phyloP scores from a whole-genome alignment of 2,329 filamentous ascomycete species.

The Fusarium keratoplasticum region DNA sequence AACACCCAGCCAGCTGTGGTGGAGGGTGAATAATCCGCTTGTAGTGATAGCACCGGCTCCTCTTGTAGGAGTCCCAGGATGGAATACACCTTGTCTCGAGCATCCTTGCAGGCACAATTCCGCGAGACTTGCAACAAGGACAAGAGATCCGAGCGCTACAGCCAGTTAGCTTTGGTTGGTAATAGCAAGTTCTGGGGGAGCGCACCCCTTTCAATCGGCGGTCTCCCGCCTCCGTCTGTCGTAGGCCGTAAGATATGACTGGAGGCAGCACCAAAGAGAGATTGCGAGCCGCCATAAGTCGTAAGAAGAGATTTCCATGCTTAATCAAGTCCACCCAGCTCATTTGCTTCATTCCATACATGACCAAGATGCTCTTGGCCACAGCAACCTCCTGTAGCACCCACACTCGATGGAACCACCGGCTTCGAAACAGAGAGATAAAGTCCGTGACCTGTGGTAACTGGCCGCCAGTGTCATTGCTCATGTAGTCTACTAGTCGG shows the following conservation, averaged over 20 bases:
- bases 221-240: neutral
- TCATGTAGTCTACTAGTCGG: neutral
- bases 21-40: neutral
- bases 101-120: neutral
- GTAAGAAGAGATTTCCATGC: neutral
- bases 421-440: neutral
- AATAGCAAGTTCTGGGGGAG: neutral
- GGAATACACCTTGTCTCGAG: neutral
- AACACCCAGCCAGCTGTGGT: neutral
- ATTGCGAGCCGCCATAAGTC: neutral
- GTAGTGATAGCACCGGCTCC: neutral
- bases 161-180: neutral
- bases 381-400: neutral
- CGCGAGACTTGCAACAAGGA: neutral
- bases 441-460: neutral
- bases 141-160: neutral
- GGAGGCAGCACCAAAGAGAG: neutral
- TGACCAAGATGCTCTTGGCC: neutral
- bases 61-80: neutral
- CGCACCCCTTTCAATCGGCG: neutral
- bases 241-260: neutral
- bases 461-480: neutral
- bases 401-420: constrained; percentile 1
- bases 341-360: neutral
- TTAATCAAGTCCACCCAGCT: neutral